Evolutionary conservation across 169 alveolate species (phyloP).

Genomic region (Babesia microti): DNA sequence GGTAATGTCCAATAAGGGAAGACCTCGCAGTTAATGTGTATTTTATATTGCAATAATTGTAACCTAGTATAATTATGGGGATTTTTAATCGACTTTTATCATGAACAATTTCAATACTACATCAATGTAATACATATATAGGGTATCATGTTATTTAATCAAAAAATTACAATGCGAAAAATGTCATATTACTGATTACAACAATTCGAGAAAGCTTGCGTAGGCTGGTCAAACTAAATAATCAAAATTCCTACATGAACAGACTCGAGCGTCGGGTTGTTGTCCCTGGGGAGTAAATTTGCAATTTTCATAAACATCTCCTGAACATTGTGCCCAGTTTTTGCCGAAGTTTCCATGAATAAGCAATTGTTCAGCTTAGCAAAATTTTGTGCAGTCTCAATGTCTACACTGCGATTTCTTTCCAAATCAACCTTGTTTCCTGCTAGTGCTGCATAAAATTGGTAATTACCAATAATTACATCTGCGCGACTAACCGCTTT

Average conservation of each 20-base stretch:
- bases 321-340: conserved; percentile 78
- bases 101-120: no score
- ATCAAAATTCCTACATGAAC: no score
- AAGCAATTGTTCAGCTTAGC: conserved; percentile 77
- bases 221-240: no score
- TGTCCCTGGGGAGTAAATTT: conserved; percentile 1
- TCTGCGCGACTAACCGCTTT: conserved; percentile 18
- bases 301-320: conserved; percentile 67
- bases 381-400: conserved; percentile 63
- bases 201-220: no score
- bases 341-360: conserved; percentile 83
- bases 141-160: no score
- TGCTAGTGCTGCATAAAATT: conserved; percentile 61
- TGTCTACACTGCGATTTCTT: conserved; percentile 62
- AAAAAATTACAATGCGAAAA: no score
- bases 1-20: conserved; percentile 12
- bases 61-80: neutral
- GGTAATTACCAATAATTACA: neutral
- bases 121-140: no score
- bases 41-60: no score
- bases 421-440: conserved; percentile 79
- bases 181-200: no score
- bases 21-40: no score
- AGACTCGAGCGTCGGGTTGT: no score
- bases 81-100: neutral